A percentile compares a stretch with the other conserved stretches of the same genome.
These are phyloP conservation scores for Solanum commersonii DNA, from an alignment of 257 asterid species.

Conservation along the genomic window DNA sequence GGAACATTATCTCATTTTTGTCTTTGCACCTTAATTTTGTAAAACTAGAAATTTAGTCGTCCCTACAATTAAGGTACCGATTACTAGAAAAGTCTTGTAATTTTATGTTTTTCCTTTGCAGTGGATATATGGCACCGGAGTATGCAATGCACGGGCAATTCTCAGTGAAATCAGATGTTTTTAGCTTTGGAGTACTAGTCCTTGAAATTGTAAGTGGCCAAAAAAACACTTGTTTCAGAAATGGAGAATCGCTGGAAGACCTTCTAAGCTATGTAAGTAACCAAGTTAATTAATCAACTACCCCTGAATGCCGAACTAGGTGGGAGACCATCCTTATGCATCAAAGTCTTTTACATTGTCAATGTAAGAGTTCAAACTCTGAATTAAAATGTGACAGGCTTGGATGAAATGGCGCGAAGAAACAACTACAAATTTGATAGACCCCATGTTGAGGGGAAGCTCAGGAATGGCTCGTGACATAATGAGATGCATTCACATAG, in stretches of 20 bases:
- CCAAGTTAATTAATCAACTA: not conserved
- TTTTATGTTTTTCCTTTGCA: not conserved
- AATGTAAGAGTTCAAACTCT: not conserved
- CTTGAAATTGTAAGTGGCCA: conserved; percentile 18
- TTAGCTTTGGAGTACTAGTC: conserved; percentile 15
- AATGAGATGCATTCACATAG: not conserved
- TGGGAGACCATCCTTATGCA: not conserved
- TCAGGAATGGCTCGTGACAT: not conserved
- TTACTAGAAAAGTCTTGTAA: not conserved
- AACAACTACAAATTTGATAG: not conserved
- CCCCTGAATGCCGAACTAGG: not conserved
- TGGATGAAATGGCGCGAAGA: not conserved
- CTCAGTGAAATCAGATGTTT: conserved; percentile 14
- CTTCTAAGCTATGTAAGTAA: conserved; percentile 15
- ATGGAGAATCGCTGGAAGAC: not conserved
- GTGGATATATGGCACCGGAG: conserved; percentile 25
- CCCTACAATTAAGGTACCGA: not conserved
- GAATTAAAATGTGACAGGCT: not conserved
- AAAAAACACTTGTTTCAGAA: not conserved
- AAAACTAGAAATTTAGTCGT: not conserved
- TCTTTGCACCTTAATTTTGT: not conserved
- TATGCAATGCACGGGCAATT: conserved; percentile 1
- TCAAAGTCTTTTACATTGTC: not conserved
- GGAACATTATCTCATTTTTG: not conserved
- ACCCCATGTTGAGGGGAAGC: not conserved